Percentiles rank a stretch among this genome's conserved stretches.
phyloP scores from a whole-genome alignment of 2,329 filamentous ascomycete species.

The Hymenoscyphus infarciens region DNA sequence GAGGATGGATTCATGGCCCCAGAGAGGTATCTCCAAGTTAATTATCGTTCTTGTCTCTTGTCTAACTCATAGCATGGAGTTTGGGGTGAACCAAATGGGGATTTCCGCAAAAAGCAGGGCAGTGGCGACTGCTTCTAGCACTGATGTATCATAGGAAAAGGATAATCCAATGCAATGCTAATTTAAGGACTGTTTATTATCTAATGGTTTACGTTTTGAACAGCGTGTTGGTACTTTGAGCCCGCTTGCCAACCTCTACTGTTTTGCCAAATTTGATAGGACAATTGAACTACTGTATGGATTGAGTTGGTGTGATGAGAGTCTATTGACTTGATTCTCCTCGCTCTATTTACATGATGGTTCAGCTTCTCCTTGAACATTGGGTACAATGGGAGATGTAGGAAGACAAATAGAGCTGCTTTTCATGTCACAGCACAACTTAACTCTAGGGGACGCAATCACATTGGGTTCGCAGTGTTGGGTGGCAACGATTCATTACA shows the following conservation, averaged over 20 bases:
- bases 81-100: conserved; percentile 7
- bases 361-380: not conserved
- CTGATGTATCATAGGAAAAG: conserved; percentile 12
- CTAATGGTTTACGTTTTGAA: not conserved
- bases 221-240: not conserved
- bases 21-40: not conserved
- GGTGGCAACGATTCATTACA: not conserved
- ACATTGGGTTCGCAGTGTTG: not conserved
- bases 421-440: not conserved
- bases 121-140: conserved; percentile 6
- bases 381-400: not conserved
- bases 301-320: not conserved
- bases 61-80: conserved; percentile 18
- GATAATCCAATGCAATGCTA: conserved; percentile 7
- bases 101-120: conserved; percentile 3
- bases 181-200: not conserved
- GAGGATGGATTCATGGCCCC: not conserved
- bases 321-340: not conserved
- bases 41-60: conserved; percentile 1
- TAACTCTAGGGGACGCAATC: too few relatives aligned
- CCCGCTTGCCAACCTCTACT: not conserved
- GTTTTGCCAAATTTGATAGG: not conserved
- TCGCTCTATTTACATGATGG: not conserved
- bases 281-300: not conserved
- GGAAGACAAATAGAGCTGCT: not conserved